Evolutionary conservation across 768 basidiomycete species (phyloP).

Genomic region (Psilocybe sp.): DNA sequence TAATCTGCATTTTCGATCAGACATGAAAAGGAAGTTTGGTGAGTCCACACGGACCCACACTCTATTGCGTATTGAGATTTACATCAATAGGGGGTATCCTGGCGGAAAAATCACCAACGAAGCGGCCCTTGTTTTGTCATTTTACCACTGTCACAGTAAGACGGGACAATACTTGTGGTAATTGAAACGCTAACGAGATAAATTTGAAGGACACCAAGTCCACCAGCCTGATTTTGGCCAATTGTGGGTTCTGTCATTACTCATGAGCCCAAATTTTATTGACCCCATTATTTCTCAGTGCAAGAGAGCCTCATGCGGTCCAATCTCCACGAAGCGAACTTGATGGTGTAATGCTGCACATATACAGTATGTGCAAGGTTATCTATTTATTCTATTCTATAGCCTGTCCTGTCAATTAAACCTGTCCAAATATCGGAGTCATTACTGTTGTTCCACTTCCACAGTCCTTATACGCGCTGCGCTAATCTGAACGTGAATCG

Average conservation of each 20-base stretch:
- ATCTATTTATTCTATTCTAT: too few species aligned
- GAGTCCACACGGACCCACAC: slow-evolving; percentile 13
- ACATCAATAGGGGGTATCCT: slow-evolving; percentile 35
- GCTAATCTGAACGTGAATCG: too few species aligned
- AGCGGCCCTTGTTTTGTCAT: slow-evolving; percentile 61
- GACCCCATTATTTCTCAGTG: slow-evolving; percentile 25
- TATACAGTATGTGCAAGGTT: too few species aligned
- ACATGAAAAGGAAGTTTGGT: slow-evolving; percentile 46
- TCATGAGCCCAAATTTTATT: not conserved
- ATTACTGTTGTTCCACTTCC: too few species aligned
- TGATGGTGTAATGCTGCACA: slow-evolving; percentile 25
- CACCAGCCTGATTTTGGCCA: slow-evolving; percentile 49
- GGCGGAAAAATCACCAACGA: slow-evolving; percentile 38
- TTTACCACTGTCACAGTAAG: slow-evolving; percentile 66
- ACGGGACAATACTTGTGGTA: not conserved
- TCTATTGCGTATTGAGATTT: not conserved
- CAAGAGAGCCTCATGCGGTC: slow-evolving; percentile 46
- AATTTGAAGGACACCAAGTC: slow-evolving; percentile 49
- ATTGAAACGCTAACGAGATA: slow-evolving; percentile 6
- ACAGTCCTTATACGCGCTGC: too few species aligned
- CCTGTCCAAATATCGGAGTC: too few species aligned
- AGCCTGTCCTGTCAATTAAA: too few species aligned
- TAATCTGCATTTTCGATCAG: slow-evolving; percentile 15
- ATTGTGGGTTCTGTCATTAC: slow-evolving; percentile 28
- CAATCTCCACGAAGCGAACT: slow-evolving; percentile 36